phyloP scores from a whole-genome alignment of 148 eudicot species.

The Rhododendron simsii region DNA sequence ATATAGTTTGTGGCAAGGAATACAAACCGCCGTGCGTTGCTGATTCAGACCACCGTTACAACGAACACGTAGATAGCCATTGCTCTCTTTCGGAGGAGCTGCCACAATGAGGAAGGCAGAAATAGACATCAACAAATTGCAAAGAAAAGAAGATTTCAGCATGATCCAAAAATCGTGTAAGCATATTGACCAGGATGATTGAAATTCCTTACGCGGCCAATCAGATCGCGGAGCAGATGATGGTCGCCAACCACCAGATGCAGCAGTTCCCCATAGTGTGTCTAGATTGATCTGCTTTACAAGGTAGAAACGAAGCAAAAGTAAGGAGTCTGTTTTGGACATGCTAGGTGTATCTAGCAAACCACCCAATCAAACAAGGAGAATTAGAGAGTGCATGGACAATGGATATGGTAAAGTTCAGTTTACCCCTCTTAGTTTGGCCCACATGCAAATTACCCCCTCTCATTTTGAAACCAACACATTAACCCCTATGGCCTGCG shows the following conservation, averaged over 20 bases:
- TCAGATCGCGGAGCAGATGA: constrained; percentile 87
- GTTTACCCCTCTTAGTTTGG: neutral
- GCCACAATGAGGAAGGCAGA: constrained; percentile 24
- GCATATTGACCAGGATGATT: neutral
- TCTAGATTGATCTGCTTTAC: constrained; percentile 46
- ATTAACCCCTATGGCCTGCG: neutral
- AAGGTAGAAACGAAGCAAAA: constrained; percentile 1
- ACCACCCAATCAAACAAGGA: neutral
- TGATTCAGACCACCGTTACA: constrained; percentile 97
- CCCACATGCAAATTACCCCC: neutral
- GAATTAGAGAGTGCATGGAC: neutral
- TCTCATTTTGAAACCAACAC: neutral
- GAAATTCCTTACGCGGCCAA: constrained; percentile 62
- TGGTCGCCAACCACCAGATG: constrained; percentile 81
- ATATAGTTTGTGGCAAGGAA: neutral
- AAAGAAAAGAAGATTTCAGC: neutral
- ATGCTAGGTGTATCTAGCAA: neutral
- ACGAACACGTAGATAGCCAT: constrained; percentile 90
- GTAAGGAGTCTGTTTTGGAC: neutral
- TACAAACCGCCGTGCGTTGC: constrained; percentile 87
- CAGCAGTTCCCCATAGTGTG: constrained; percentile 72
- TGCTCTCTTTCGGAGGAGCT: constrained; percentile 73
- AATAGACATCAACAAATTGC: neutral
- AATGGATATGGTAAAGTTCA: neutral
- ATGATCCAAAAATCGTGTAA: neutral